Base-by-base conservation (phyloP, 1,284 basidiomycete genomes). In the Sporisorium iseilematis-ciliati region DNA sequence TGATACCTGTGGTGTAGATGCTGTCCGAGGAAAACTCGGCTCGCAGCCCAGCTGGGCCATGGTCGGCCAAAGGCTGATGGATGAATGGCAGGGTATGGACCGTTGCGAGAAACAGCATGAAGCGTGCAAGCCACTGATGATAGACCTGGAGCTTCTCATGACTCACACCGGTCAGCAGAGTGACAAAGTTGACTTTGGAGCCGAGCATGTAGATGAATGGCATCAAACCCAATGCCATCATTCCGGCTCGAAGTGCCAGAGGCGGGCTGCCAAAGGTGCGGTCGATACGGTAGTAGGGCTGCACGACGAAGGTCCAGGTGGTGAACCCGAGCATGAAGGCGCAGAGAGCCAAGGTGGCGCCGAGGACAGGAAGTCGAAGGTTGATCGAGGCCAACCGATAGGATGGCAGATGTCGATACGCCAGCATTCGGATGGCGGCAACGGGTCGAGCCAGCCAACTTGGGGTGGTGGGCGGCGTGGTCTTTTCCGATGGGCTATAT, bases 81-180 rank as follows among this genome's bases (percentile, higher is more conserved):
- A 84, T 73, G 56, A 84, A 84, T 0, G 83, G 77, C 25, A 83
- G 60, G 12, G 70, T 61, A 49, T 85, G 83, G 8, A 84, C 65
- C 21, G 79, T 64, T 21, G 74, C 59, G 20, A 85, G 69, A 63
- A 82, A 78, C 1, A 85, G 58, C 54, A 81, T 70, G 29, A 84
- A 65, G 5, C 79, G 67, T 16, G 75, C 79, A 4, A 78, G 52
- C 65, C 76, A 82, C 52, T 82, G 81, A 52, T 85, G 83, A 52
- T 80, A 85, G 12, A 84, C 60, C 51, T 82, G 78, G 16, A 84
- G 66, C 11, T 67, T 64, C 56, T 82, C 80, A 26, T 83, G 79
- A 16, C 75, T 73, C 18, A 78, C 56, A 11, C 80, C 82, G 0
- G 82, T 79, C 8, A 84, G 54, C 5, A 79, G 38, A 10, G 79